Conservation (phyloP, 805 yeast genomes). For the Tetrapisispora fleetii region DNA sequence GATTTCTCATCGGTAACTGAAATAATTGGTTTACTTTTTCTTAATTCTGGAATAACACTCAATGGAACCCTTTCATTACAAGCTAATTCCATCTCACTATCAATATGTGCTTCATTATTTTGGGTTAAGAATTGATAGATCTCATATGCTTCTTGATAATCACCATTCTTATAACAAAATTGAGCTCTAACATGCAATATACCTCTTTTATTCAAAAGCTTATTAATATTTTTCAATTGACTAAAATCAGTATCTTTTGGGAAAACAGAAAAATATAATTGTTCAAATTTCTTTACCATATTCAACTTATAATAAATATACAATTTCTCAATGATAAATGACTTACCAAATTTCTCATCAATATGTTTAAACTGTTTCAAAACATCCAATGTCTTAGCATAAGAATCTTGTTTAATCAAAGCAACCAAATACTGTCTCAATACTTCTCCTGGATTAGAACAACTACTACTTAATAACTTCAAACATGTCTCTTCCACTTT, state of each 20-base stretch:
- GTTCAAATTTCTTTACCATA: conserved; percentile 25
- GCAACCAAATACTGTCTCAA: conserved; percentile 46
- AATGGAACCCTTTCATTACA: conserved; percentile 64
- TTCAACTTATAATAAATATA: conserved; percentile 55
- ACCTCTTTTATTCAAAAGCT: conserved; percentile 26
- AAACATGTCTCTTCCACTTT: conserved; percentile 22
- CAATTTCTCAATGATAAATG: conserved; percentile 42
- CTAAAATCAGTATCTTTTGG: conserved; percentile 6
- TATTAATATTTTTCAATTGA: conserved; percentile 4
- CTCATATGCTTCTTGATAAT: conserved; percentile 38
- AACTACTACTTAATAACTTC: conserved; percentile 14
- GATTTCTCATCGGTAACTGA: conserved; percentile 26
- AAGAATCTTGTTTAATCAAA: conserved; percentile 55
- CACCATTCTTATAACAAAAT: conserved; percentile 42
- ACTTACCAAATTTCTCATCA: conserved; percentile 27
- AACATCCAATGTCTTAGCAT: conserved; percentile 40
- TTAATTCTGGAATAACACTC: conserved; percentile 33
- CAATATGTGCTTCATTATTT: conserved; percentile 27
- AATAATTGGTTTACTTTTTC: conserved; percentile 2
- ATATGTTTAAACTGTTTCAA: conserved; percentile 32
- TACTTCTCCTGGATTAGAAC: conserved; percentile 13
- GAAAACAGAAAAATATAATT: conserved; percentile 10
- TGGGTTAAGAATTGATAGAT: conserved; percentile 41
- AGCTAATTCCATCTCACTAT: conserved; percentile 43
- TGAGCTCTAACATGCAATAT: conserved; percentile 44